Evolutionary conservation across 1,284 basidiomycete genomes (phyloP), one percentile per base, ranked within the genome.

Genomic region (Tylopilus sp.): DNA sequence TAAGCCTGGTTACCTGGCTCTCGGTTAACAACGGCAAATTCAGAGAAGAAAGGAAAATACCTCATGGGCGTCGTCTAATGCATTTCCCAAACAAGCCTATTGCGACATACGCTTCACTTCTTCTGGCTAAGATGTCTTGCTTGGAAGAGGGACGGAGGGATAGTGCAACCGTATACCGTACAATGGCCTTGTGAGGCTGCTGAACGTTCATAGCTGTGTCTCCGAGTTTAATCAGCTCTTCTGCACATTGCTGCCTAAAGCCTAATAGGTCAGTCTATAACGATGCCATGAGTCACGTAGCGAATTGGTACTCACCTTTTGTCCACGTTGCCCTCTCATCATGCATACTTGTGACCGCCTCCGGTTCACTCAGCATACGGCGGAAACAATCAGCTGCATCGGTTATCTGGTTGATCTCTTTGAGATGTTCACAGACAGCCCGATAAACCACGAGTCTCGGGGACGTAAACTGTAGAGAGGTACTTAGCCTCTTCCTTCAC

Each of bases 1-100:
- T 26, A 36, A 19, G 56, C 6, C 6, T 32, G 22, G 47, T 54
- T 32, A 22, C 24, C 58, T 60, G 29, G n/a, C 2, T 36, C 15
- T 24, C 15, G 16, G 13, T 58, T 15, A 58, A 29, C 26, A 15
- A 32, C 5, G 26, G 15, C 13, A 13, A 49, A 10, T 33, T 18
- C 41, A 33, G 18, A 58, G 26, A 15, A 19, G 18, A 29, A n/a
- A 32, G 15, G 4, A 2, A 76, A 69, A 0, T 70, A 63, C 68
- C 26, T 44, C 9, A n/a, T 70, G 18, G 3, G 68, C 69, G 26
- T 69, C 66, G 19, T 39, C 32, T 3, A 68, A 32, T 4, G 69
- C 58, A 2, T 61, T 38, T 18, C 62, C 16, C 56, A 66, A 70
- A 36, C 33, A 36, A 36, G 6, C 6, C 33, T 36, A 36, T 36